Evolutionary conservation across 345 rosid species (phyloP).

Genomic region (Carallia brachiata): DNA sequence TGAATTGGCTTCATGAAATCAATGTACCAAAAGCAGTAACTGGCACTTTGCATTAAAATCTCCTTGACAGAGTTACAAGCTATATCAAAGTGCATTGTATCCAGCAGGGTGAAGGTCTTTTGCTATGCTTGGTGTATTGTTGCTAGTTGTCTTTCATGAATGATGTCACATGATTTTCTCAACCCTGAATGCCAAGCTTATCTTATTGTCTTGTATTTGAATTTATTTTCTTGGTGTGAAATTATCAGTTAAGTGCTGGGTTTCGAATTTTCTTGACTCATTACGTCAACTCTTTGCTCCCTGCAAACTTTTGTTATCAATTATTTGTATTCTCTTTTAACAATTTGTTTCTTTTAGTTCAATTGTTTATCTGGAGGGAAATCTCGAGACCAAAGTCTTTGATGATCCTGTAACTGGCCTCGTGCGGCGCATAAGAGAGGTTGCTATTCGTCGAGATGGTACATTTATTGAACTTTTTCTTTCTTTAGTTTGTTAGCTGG

Average conservation of each 20-base stretch:
- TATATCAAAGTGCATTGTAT: too few relatives aligned
- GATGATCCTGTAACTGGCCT: conserved; percentile 73
- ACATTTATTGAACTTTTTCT: conserved; percentile 1
- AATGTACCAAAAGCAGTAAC: too few relatives aligned
- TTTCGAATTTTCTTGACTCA: neutral
- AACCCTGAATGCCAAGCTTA: neutral
- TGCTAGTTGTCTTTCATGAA: too few relatives aligned
- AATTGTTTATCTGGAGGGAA: conserved; percentile 77
- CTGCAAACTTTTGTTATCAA: neutral
- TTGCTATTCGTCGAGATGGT: conserved; percentile 82
- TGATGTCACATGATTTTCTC: neutral
- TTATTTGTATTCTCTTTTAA: neutral
- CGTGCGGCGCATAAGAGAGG: conserved; percentile 76
- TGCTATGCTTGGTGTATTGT: too few relatives aligned
- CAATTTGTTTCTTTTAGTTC: conserved; percentile 35
- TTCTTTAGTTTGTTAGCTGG: neutral
- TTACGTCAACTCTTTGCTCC: neutral
- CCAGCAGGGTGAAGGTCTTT: too few relatives aligned
- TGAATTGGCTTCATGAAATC: too few relatives aligned
- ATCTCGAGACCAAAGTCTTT: conserved; percentile 78
- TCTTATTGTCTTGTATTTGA: neutral
- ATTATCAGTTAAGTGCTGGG: neutral
- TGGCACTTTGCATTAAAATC: too few relatives aligned
- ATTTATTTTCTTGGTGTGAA: neutral
- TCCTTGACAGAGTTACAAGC: too few relatives aligned